Evolutionary conservation across 1,139 yeast species (phyloP).

Genomic region (Sugiyamaella pinicola): DNA sequence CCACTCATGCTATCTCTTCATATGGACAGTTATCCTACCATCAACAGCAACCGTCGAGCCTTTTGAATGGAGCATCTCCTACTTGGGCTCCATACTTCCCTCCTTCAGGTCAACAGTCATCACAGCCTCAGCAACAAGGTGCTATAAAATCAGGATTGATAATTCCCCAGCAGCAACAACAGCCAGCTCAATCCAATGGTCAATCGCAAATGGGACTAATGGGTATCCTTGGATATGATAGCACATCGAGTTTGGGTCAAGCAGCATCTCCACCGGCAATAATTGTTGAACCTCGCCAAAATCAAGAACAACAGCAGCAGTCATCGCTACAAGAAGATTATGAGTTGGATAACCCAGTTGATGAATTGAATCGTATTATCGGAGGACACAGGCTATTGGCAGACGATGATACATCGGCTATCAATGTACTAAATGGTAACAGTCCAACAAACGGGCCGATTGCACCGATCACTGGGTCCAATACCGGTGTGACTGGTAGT

Average conservation of each 20-base stretch:
- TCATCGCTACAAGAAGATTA: conserved; percentile 8
- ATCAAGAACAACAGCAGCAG: conserved; percentile 3
- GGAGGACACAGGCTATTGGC: conserved; percentile 32
- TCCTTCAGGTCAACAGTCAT: neutral
- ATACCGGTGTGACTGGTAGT: neutral
- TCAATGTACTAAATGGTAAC: neutral
- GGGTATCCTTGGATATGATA: conserved; percentile 7
- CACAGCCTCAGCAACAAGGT: neutral
- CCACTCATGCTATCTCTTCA: neutral
- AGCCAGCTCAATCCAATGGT: neutral
- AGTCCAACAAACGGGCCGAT: neutral
- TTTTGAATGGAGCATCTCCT: neutral
- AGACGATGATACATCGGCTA: conserved; percentile 27
- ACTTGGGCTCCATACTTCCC: conserved; percentile 8
- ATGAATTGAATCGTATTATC: conserved; percentile 33
- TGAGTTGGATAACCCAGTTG: conserved; percentile 26
- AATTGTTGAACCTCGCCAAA: conserved; percentile 2
- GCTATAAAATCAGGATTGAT: neutral
- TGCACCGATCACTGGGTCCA: too few species aligned
- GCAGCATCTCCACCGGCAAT: conserved; percentile 4
- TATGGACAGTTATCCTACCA: neutral
- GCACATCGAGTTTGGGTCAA: neutral
- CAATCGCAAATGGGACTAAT: conserved; percentile 9
- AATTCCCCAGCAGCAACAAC: conserved; percentile 1
- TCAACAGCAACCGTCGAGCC: conserved; percentile 16